Percentiles rank a stretch among this genome's conserved stretches.
phyloP scores from a whole-genome alignment of 257 asterid species.

The Osmanthus fragrans region DNA sequence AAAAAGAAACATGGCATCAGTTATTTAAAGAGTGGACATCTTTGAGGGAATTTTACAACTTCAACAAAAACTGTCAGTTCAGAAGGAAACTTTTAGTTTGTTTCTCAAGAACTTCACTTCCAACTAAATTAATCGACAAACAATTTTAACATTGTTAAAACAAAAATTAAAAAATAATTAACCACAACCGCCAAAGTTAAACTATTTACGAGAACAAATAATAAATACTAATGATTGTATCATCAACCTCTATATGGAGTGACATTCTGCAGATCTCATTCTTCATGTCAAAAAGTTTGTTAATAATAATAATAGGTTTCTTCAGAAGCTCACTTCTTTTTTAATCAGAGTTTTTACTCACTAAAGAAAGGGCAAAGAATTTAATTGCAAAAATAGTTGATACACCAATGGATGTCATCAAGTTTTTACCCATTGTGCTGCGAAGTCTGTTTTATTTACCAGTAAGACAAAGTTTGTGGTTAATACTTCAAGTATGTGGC shows the following conservation, averaged over 20 bases:
- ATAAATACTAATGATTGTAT: neutral
- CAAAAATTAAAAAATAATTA: neutral
- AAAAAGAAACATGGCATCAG: neutral
- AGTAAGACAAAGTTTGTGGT: slow-evolving; percentile 1
- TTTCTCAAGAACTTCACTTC: neutral
- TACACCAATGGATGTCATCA: neutral
- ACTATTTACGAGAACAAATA: neutral
- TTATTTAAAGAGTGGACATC: neutral
- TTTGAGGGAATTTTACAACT: neutral
- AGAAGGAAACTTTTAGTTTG: neutral
- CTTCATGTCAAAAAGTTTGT: neutral
- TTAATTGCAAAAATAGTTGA: neutral
- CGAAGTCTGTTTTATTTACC: neutral
- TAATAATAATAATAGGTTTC: neutral
- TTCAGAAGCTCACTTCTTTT: neutral
- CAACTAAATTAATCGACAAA: neutral
- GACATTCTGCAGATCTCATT: slow-evolving; percentile 1
- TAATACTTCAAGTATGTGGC: neutral
- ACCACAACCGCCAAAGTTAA: neutral
- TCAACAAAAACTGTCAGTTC: neutral
- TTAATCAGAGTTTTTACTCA: neutral
- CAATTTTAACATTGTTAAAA: neutral
- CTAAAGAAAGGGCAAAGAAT: neutral
- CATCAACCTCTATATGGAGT: neutral
- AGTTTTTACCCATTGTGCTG: neutral